Evolutionary conservation across 2,329 filamentous ascomycete species (phyloP).

Genomic region (Rhinocladiella mackenziei): DNA sequence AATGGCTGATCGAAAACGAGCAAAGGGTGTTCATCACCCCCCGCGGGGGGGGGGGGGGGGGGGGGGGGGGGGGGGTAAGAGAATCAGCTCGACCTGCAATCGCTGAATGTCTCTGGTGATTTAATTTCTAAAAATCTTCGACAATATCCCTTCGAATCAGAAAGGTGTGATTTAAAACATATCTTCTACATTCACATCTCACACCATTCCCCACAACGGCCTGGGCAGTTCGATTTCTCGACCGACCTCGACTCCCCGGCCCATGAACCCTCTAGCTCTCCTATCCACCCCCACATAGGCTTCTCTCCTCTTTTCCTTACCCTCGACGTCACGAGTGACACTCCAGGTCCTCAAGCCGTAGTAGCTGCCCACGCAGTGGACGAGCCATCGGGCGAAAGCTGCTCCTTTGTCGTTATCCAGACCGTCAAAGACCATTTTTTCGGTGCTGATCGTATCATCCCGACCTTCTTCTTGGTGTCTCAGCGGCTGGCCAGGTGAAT

Average conservation of each 20-base stretch:
- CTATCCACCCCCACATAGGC: constrained; percentile 70
- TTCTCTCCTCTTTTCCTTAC: constrained; percentile 42
- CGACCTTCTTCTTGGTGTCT: constrained; percentile 46
- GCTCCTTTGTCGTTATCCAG: constrained; percentile 70
- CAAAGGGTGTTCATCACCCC: too few species aligned
- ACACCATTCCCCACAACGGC: constrained; percentile 36
- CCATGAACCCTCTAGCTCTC: constrained; percentile 41
- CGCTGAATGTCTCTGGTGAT: too few species aligned
- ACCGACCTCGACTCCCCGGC: constrained; percentile 26
- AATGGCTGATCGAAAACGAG: too few species aligned
- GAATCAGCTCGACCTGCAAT: too few species aligned
- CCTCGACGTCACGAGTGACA: constrained; percentile 40
- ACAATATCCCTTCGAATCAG: too few species aligned
- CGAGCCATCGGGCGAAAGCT: constrained; percentile 88
- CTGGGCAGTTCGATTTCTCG: constrained; percentile 32
- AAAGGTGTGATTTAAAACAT: not conserved
- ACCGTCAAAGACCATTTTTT: constrained; percentile 75
- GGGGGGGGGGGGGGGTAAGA: too few species aligned
- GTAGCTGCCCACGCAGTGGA: constrained; percentile 86
- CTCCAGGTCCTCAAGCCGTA: constrained; percentile 85
- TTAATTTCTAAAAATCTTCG: too few species aligned
- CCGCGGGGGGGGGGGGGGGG: too few species aligned
- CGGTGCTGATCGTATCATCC: constrained; percentile 44
- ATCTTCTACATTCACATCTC: constrained; percentile 3
- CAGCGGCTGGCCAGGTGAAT: constrained; percentile 53